Conservation (phyloP, 441 rosid genomes). For the Gossypium gossypioides region DNA sequence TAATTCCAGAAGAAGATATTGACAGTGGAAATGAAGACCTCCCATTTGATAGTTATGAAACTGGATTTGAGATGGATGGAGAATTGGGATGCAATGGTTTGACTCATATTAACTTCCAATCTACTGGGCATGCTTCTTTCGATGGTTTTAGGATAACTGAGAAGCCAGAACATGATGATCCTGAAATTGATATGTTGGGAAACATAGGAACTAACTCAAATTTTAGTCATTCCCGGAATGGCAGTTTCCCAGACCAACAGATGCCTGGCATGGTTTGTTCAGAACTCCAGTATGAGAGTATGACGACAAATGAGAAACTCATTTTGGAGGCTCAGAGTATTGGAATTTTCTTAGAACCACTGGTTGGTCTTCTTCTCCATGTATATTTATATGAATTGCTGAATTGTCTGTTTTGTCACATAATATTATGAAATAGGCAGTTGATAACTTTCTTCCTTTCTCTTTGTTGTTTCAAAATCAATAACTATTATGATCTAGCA, state of each 20-base stretch:
- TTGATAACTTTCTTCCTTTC: not conserved
- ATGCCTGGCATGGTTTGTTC: slow-evolving; percentile 33
- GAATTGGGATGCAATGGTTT: slow-evolving; percentile 51
- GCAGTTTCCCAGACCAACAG: slow-evolving; percentile 36
- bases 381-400: not conserved
- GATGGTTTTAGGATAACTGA: slow-evolving; percentile 48
- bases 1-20: slow-evolving; percentile 69
- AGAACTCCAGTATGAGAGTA: slow-evolving; percentile 46
- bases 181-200: slow-evolving; percentile 37
- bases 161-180: slow-evolving; percentile 42
- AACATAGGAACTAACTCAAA: slow-evolving; percentile 30
- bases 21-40: slow-evolving; percentile 39
- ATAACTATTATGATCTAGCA: not conserved
- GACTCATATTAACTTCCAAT: slow-evolving; percentile 35
- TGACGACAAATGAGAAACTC: slow-evolving; percentile 62
- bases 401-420: not conserved
- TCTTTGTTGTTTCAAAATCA: not conserved
- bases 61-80: slow-evolving; percentile 46
- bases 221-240: slow-evolving; percentile 34
- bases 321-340: slow-evolving; percentile 70
- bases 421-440: not conserved
- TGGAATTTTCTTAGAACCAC: slow-evolving; percentile 63
- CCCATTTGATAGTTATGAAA: slow-evolving; percentile 39
- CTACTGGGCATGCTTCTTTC: slow-evolving; percentile 26
- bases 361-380: slow-evolving; percentile 39